Base-by-base conservation (phyloP, 345 rosid genomes). In the Populus deltoides region DNA sequence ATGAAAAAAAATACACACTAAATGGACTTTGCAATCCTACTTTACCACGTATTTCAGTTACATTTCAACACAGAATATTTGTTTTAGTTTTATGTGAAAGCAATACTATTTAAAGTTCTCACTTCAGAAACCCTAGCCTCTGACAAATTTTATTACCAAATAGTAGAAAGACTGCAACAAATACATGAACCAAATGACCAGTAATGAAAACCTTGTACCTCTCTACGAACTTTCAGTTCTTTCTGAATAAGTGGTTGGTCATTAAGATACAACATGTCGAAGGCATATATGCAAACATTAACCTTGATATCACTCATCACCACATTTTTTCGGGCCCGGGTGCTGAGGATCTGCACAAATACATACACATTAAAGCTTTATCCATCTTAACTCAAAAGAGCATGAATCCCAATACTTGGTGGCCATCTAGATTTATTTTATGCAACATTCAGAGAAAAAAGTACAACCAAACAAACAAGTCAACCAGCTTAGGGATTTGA, bases 281-380 rank as follows among this genome's bases (percentile, higher is more conserved):
- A 96, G 62, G 98, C 97, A 84, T 84, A 96, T 81, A 93, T 85
- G 89, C 99, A 93, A 62, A 96, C 97, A 70, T 91, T 88, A 85
- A 96, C 90, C 86, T 93, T 96, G 86, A 96, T 93, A 78, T 96
- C 98, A 82, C 85, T 86, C 70, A 86, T 81, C 67, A 75, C 90
- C 77, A 91, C 99, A 87, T 93, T 92, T 85, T 96, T 96, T 74
- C 95, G 92, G 70, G 97, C 91, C 73, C 97, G 90, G 3, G 94
- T 93, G 82, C 86, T 89, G 68, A 93, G 95, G 59, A 86, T 71
- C 99, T 96, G 92, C 59, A 51, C n/a, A 72, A 8, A 68, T 6
- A 22, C 39, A 49, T 55, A 0, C 5, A 57, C 31, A 63, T 72
- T 31, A 77, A 72, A 20, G 25, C 18, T n/a, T n/a, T 36, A 55